These are phyloP conservation scores for Lichtheimia corymbifera DNA, from an alignment of 371 early-diverging fungal species.

Conservation along the genomic window DNA sequence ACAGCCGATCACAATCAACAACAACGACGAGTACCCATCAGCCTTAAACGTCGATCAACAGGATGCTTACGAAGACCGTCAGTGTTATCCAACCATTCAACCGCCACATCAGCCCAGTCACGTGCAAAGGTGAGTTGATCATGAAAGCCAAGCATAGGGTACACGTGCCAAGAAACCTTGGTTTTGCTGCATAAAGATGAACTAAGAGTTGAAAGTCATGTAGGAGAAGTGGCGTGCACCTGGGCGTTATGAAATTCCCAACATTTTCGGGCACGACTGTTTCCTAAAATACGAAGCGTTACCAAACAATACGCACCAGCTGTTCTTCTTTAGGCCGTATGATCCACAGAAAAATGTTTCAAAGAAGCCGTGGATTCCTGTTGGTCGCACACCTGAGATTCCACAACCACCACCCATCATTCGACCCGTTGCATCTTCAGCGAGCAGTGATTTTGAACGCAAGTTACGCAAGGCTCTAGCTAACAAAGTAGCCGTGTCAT, in stretches of 20 bases:
- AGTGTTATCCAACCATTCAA: conserved; percentile 7
- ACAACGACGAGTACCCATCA: conserved; percentile 16
- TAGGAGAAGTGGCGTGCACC: conserved; percentile 48
- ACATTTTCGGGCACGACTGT: conserved; percentile 44
- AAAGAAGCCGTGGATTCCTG: conserved; percentile 47
- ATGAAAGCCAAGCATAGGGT: too few species aligned
- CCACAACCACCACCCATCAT: conserved; percentile 47
- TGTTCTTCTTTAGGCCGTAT: conserved; percentile 28
- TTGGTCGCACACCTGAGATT: conserved; percentile 35
- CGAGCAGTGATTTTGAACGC: conserved; percentile 40
- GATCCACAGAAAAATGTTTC: conserved; percentile 43
- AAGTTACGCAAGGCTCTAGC: conserved; percentile 41
- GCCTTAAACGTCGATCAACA: conserved; percentile 46
- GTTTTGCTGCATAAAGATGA: too few species aligned
- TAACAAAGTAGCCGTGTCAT: conserved; percentile 26
- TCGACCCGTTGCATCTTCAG: conserved; percentile 18
- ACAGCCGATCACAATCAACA: conserved; percentile 31
- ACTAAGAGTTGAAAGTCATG: too few species aligned
- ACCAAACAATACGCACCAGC: conserved; percentile 18
- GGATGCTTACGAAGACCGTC: conserved; percentile 34
- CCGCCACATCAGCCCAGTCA: not conserved
- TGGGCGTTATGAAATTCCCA: conserved; percentile 50
- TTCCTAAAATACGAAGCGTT: conserved; percentile 39
- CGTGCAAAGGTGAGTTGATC: too few species aligned
- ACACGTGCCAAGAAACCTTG: too few species aligned